Evolutionary conservation across 306 rosid species (phyloP).

Genomic region (Myrica gale): DNA sequence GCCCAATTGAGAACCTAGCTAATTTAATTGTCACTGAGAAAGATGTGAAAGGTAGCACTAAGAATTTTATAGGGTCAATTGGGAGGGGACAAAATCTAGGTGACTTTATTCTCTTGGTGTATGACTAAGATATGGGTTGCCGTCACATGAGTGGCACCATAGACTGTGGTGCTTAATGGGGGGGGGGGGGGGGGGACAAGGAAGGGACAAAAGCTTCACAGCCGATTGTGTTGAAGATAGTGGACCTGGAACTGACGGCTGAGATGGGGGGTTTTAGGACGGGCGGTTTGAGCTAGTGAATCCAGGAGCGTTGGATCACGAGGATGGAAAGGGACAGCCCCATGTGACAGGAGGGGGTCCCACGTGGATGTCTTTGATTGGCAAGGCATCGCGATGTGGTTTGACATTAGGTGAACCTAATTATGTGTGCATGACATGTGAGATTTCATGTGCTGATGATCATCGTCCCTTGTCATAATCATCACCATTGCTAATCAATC

Average conservation of each 20-base stretch:
- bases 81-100: conserved; percentile 38
- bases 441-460: conserved; percentile 24
- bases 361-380: conserved; percentile 44
- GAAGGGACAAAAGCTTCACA: conserved; percentile 39
- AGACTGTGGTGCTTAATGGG: conserved; percentile 27
- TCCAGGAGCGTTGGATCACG: conserved; percentile 45
- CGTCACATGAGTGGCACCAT: conserved; percentile 38
- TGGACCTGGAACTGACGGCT: conserved; percentile 48
- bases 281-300: conserved; percentile 12
- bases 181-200: conserved; percentile 49
- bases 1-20: neutral
- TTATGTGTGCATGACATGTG: conserved; percentile 26
- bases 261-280: conserved; percentile 19
- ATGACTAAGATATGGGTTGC: conserved; percentile 41
- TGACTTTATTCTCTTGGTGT: conserved; percentile 42
- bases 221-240: conserved; percentile 31
- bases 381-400: conserved; percentile 44
- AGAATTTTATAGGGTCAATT: conserved; percentile 41
- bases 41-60: neutral
- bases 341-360: conserved; percentile 53
- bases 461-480: neutral
- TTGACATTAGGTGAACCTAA: neutral
- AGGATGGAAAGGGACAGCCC: conserved; percentile 19
- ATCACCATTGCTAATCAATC: too few relatives aligned
- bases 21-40: conserved; percentile 10